These are phyloP conservation scores for Senna tora DNA, from an alignment of 306 rosid species.

Conservation along the genomic window DNA sequence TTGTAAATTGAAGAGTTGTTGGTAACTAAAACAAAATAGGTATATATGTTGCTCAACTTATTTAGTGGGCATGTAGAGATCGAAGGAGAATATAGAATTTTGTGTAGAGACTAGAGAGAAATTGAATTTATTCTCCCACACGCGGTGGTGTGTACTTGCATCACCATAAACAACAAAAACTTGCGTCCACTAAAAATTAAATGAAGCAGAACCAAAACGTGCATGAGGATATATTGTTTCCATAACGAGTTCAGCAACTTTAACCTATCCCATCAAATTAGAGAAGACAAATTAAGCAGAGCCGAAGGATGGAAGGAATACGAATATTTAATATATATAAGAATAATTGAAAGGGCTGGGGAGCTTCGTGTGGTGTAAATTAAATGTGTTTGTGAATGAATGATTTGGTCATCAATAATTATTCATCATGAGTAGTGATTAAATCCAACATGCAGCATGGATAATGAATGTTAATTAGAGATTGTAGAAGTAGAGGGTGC, in stretches of 20 bases:
- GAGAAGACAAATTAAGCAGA: background rate
- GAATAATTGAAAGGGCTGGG: conserved; percentile 16
- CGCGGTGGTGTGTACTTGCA: background rate
- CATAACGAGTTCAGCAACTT: background rate
- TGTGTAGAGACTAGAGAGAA: background rate
- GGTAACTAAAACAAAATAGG: too few species aligned
- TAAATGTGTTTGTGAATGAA: too few species aligned
- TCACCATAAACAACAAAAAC: background rate
- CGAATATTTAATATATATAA: background rate
- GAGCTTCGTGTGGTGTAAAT: too few species aligned
- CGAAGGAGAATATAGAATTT: conserved; percentile 20
- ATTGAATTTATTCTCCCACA: conserved; percentile 39
- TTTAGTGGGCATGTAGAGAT: background rate
- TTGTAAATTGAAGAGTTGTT: too few species aligned
- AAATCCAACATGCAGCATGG: too few species aligned
- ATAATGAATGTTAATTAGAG: too few species aligned
- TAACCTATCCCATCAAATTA: background rate
- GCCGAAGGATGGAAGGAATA: background rate
- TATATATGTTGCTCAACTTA: background rate
- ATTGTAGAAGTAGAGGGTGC: too few species aligned
- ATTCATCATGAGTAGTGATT: too few species aligned
- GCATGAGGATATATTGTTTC: background rate
- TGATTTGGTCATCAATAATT: too few species aligned
- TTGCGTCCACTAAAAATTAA: background rate
- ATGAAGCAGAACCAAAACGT: background rate